Evolutionary conservation across 768 basidiomycete species (phyloP).

Genomic region (Krasilnikovozyma curviuscula): DNA sequence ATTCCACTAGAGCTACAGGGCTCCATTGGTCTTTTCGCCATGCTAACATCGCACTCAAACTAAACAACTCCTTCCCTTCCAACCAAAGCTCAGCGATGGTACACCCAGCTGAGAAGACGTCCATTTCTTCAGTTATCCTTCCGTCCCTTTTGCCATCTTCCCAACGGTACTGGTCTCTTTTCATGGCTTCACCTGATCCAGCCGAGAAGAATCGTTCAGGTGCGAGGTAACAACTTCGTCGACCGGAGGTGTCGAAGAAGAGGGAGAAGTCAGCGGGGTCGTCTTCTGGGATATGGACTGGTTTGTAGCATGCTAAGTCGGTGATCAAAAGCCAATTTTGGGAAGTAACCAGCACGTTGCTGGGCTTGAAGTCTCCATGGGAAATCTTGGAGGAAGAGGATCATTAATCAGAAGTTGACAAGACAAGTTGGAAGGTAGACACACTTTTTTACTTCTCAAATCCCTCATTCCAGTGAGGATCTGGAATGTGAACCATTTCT

Average conservation of each 20-base stretch:
- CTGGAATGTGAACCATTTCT: conserved; percentile 96
- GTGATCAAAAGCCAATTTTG: conserved; percentile 91
- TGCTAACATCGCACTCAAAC: conserved; percentile 83
- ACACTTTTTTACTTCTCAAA: conserved; percentile 47
- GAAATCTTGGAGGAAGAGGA: conserved; percentile 36
- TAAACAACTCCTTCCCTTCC: conserved; percentile 83
- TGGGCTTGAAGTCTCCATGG: conserved; percentile 94
- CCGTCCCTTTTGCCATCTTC: conserved; percentile 45
- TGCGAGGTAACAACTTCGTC: conserved; percentile 85
- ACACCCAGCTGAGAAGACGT: conserved; percentile 86
- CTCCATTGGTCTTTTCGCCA: conserved; percentile 64
- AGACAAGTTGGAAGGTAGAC: too few relatives aligned
- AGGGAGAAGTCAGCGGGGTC: conserved; percentile 96
- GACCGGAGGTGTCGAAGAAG: conserved; percentile 87
- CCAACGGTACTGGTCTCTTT: not conserved
- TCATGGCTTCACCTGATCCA: conserved; percentile 37
- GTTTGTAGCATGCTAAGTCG: conserved; percentile 91
- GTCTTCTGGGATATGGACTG: conserved; percentile 81
- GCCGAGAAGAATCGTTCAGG: conserved; percentile 86
- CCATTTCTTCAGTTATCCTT: conserved; percentile 85
- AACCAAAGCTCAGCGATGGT: conserved; percentile 89
- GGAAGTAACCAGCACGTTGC: conserved; percentile 88
- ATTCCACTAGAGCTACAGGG: conserved; percentile 40
- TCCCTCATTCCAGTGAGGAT: conserved; percentile 66
- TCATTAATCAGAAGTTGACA: not conserved